phyloP scores from a whole-genome alignment of 2,329 filamentous ascomycete genomes.

The Leptographium radiaticola region DNA sequence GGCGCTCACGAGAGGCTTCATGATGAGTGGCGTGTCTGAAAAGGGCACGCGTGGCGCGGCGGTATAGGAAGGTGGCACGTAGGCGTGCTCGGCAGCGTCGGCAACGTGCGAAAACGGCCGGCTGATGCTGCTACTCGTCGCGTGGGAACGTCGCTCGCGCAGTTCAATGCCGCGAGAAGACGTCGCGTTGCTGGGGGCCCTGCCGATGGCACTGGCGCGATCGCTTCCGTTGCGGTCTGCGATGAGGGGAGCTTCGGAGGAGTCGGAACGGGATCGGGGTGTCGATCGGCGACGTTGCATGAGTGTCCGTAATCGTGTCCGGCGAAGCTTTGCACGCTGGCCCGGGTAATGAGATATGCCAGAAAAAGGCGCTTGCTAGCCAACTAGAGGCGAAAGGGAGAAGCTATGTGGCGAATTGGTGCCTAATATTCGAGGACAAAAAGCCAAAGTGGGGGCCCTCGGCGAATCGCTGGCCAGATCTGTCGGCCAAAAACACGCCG shows the following conservation, averaged over 20 bases:
- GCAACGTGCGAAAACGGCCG: neutral
- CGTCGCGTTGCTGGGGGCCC: neutral
- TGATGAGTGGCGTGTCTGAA: constrained; percentile 30
- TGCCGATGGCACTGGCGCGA: neutral
- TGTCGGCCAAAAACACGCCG: too few species aligned
- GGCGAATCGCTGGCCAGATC: neutral
- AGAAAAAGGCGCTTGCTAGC: neutral
- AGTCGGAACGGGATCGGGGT: neutral
- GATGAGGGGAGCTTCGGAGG: neutral
- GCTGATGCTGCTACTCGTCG: constrained; percentile 12
- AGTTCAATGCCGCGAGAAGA: constrained; percentile 9
- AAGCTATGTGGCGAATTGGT: neutral
- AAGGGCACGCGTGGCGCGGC: neutral
- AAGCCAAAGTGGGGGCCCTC: neutral
- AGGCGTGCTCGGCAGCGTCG: neutral
- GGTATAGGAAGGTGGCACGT: neutral
- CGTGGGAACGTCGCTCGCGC: constrained; percentile 9
- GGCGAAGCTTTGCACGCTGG: neutral
- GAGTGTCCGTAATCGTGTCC: neutral
- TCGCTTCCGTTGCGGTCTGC: neutral
- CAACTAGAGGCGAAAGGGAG: neutral
- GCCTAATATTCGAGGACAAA: neutral
- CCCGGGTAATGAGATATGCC: neutral
- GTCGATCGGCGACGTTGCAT: constrained; percentile 12
- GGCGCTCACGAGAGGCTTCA: constrained; percentile 91